Evolutionary conservation across 2,329 filamentous ascomycete genomes (phyloP).

Genomic region (Aureobasidium sp.): DNA sequence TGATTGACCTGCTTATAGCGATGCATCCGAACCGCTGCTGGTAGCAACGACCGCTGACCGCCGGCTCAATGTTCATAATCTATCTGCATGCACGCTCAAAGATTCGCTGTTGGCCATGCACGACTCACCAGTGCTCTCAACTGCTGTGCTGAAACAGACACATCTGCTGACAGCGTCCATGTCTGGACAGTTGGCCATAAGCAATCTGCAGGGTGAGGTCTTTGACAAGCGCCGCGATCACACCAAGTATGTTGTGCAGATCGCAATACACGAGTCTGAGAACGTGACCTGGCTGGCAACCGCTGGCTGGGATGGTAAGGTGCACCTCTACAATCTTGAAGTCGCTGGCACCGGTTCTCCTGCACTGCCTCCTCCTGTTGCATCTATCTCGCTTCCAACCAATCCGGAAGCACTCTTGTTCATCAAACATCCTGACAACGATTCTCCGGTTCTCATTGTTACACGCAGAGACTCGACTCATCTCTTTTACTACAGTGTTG

Average conservation of each 20-base stretch:
- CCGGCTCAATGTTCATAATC: conserved; percentile 39
- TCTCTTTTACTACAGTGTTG: conserved; percentile 46
- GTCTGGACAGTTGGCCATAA: conserved; percentile 48
- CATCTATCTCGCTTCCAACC: conserved; percentile 36
- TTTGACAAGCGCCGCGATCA: conserved; percentile 47
- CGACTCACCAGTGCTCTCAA: conserved; percentile 48
- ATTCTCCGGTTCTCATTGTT: conserved; percentile 42
- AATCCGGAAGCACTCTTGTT: conserved; percentile 52
- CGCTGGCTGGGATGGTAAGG: conserved; percentile 52
- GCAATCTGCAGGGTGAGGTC: conserved; percentile 32
- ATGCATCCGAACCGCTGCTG: conserved; percentile 10
- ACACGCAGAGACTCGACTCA: conserved; percentile 50
- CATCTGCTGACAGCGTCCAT: conserved; percentile 48
- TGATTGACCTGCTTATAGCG: not conserved
- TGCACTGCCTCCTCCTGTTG: conserved; percentile 31
- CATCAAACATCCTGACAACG: conserved; percentile 39
- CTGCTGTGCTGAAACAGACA: conserved; percentile 33
- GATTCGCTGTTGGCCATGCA: conserved; percentile 33
- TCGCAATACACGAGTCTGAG: conserved; percentile 30
- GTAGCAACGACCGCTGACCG: conserved; percentile 39
- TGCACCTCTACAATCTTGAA: conserved; percentile 40
- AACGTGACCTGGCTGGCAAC: conserved; percentile 40
- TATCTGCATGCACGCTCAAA: conserved; percentile 26
- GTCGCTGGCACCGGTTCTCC: conserved; percentile 18
- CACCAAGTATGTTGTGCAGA: conserved; percentile 49